Evolutionary conservation across 108 stramenopile genomes (phyloP), one percentile per base, ranked within the genome.

Genomic region (Fragilaria radians): DNA sequence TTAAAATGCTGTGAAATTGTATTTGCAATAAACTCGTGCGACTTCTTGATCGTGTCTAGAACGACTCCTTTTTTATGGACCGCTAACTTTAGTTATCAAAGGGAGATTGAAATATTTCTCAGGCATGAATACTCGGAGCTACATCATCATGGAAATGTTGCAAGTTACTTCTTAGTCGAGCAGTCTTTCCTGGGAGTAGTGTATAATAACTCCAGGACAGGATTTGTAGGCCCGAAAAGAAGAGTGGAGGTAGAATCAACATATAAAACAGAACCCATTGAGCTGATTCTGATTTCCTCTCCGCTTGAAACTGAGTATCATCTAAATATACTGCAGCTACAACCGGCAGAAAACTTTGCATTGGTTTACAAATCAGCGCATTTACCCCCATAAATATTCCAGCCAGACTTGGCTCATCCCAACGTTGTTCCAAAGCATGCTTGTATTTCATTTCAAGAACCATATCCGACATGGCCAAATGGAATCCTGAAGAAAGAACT

Each of bases 381-480:
- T 80, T 80, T 27, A 65, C 65, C 3, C 79, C 79, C 65, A 80
- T 74, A 25, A 76, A 72, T 23, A 80, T 29, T 14, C 49, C 79
- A 23, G 79, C 79, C 49, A 80, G 54, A 23, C 70, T 72, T 14
- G 78, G 73, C 53, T 80, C 74, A 36, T 76, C 79, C 22, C 46
- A 63, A 1, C 73, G 79, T 22, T 66, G 58, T 42, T 76, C 70
- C 17, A 23, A 24, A 5, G 74, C 70, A 51, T 76, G 74, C 18
- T 57, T 72, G 25, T 42, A 56, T 52, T 80, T 80, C 79, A 76
- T 71, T 55, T 74, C 73, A 24, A 76, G 32, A 4, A 72, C 70
- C 79, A 80, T 74, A 54, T 80, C 79, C 26, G 71, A 53, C 79
- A 80, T 80, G 51, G 50, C 73, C 54, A 73, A 65, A 50, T 77